Percentiles rank a stretch among this genome's conserved stretches.
Conservation (phyloP, 495 filamentous ascomycete genomes). For the Aspergillus hancockii region DNA sequence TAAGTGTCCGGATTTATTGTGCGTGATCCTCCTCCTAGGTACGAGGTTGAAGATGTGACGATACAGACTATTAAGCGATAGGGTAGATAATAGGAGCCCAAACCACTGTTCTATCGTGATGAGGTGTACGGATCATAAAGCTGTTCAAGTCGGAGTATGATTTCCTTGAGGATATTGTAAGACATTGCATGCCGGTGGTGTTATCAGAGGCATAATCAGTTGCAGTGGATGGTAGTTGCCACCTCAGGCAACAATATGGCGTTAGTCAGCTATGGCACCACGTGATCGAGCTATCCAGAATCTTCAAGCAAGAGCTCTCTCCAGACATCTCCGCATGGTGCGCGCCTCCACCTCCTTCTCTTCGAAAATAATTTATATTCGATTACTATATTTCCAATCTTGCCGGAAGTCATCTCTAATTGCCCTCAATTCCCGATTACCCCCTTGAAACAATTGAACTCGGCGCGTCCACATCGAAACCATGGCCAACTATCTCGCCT, state of each 20-base stretch:
- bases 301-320: conserved; percentile 33
- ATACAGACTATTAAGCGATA: no score
- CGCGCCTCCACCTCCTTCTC: not conserved
- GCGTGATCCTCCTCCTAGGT: no score
- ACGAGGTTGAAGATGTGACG: no score
- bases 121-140: no score
- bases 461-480: conserved; percentile 18
- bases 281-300: conserved; percentile 44
- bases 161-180: no score
- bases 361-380: not conserved
- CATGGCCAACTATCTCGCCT: conserved; percentile 97
- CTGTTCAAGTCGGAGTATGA: no score
- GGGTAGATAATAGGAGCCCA: no score
- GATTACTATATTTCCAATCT: not conserved
- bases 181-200: no score
- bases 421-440: not conserved
- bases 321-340: conserved; percentile 3
- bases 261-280: conserved; percentile 36
- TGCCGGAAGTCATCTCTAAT: not conserved
- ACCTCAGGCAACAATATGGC: conserved; percentile 23
- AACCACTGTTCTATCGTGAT: no score
- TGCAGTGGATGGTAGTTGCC: not conserved
- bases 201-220: not conserved
- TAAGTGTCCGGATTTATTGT: no score
- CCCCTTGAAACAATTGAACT: not conserved